Evolutionary conservation across 2,329 filamentous ascomycete genomes (phyloP).

Genomic region (Aspergillus sp.): DNA sequence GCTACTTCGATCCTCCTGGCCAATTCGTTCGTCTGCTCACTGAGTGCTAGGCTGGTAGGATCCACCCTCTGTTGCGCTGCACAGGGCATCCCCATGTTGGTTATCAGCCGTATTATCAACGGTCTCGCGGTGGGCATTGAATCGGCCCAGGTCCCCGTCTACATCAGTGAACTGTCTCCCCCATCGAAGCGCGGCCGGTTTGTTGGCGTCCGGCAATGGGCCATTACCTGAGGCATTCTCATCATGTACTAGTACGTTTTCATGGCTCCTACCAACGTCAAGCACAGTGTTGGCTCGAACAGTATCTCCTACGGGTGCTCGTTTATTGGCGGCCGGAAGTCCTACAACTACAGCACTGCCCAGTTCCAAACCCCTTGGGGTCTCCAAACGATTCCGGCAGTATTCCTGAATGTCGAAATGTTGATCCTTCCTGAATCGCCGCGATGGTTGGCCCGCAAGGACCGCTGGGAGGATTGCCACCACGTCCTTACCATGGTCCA

Average conservation of each 20-base stretch:
- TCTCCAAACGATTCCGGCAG: slow-evolving; percentile 52
- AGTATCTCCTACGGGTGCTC: slow-evolving; percentile 52
- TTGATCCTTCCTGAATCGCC: slow-evolving; percentile 47
- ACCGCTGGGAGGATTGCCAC: slow-evolving; percentile 48
- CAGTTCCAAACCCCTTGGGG: slow-evolving; percentile 59
- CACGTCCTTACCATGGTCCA: slow-evolving; percentile 49
- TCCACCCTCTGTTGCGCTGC: slow-evolving; percentile 50
- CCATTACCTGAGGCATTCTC: slow-evolving; percentile 62
- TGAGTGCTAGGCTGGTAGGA: slow-evolving; percentile 43
- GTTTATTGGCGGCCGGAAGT: slow-evolving; percentile 42
- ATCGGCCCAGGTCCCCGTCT: slow-evolving; percentile 61
- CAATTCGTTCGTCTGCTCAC: slow-evolving; percentile 40
- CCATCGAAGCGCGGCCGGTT: slow-evolving; percentile 50
- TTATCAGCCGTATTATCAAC: slow-evolving; percentile 59
- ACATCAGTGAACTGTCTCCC: slow-evolving; percentile 57
- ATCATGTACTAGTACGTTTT: slow-evolving; percentile 54
- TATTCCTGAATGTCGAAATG: slow-evolving; percentile 50
- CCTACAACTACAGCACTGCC: slow-evolving; percentile 28
- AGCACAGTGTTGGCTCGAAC: slow-evolving; percentile 5
- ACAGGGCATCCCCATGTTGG: slow-evolving; percentile 58
- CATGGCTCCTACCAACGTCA: background rate
- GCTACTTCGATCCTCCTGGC: slow-evolving; percentile 42
- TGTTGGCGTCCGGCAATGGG: slow-evolving; percentile 65
- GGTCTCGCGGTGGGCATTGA: slow-evolving; percentile 65
- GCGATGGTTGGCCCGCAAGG: slow-evolving; percentile 54